Evolutionary conservation across 2,329 filamentous ascomycete genomes (phyloP).

Genomic region (Aspergillus candidus): DNA sequence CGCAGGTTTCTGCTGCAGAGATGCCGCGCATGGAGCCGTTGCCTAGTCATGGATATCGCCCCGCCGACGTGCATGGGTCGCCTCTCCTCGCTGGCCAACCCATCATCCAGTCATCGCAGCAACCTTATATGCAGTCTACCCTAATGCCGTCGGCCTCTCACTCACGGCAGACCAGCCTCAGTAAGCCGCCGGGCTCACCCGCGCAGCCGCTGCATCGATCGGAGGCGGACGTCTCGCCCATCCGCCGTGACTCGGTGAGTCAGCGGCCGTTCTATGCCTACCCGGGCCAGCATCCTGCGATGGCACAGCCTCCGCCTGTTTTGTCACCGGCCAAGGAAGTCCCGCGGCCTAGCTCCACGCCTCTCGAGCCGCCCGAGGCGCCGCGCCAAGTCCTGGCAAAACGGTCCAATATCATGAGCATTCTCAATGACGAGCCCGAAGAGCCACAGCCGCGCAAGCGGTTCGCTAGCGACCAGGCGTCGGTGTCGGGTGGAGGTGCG

Average conservation of each 20-base stretch:
- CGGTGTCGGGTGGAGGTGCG: constrained; percentile 11
- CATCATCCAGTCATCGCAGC: constrained; percentile 15
- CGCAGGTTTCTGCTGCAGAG: constrained; percentile 24
- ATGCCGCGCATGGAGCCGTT: constrained; percentile 31
- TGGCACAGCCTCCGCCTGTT: constrained; percentile 24
- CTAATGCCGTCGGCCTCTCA: constrained; percentile 24
- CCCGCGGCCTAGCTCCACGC: constrained; percentile 29
- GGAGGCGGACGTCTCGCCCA: constrained; percentile 29
- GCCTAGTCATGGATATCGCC: constrained; percentile 17
- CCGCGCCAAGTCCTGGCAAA: constrained; percentile 41
- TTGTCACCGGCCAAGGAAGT: constrained; percentile 33
- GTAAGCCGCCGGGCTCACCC: constrained; percentile 32
- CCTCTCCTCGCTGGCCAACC: constrained; percentile 17
- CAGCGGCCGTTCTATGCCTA: constrained; percentile 31
- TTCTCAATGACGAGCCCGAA: constrained; percentile 45
- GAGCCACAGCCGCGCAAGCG: constrained; percentile 43
- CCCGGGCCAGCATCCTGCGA: constrained; percentile 19
- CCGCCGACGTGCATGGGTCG: constrained; percentile 19
- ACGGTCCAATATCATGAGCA: constrained; percentile 45
- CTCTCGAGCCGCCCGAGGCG: constrained; percentile 28
- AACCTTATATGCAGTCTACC: constrained; percentile 25
- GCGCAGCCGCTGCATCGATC: constrained; percentile 22
- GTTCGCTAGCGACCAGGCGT: constrained; percentile 35
- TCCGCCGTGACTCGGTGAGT: constrained; percentile 31
- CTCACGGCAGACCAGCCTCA: constrained; percentile 33